phyloP scores from a whole-genome alignment of 345 rosid species.

The Moricandia moricandioides region DNA sequence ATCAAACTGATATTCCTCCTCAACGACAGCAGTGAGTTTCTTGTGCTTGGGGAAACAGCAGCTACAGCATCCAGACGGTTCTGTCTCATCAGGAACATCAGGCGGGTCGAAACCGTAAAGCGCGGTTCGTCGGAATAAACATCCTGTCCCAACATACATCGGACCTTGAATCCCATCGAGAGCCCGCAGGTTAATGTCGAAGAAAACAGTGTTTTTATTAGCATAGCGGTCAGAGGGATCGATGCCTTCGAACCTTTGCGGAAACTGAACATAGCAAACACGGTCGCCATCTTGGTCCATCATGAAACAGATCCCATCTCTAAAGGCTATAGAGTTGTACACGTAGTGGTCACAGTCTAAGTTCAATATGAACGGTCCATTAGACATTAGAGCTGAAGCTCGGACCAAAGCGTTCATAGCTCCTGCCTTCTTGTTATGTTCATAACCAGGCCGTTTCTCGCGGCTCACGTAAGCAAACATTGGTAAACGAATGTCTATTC shows the following conservation, averaged over 20 bases:
- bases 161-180: constrained; percentile 94
- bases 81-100: constrained; percentile 32
- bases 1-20: constrained; percentile 43
- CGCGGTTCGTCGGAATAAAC: constrained; percentile 79
- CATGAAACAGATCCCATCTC: constrained; percentile 92
- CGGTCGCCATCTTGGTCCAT: constrained; percentile 68
- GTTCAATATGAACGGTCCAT: constrained; percentile 82
- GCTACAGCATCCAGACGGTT: constrained; percentile 36
- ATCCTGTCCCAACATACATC: constrained; percentile 81
- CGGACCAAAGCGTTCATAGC: constrained; percentile 90
- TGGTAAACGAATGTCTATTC: constrained; percentile 74
- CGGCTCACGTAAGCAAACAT: constrained; percentile 80
- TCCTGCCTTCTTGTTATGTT: constrained; percentile 91
- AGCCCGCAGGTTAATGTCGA: constrained; percentile 73
- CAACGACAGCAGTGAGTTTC: constrained; percentile 35
- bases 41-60: constrained; percentile 48
- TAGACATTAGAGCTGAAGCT: constrained; percentile 81
- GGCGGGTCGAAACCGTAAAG: constrained; percentile 81
- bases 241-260: constrained; percentile 85
- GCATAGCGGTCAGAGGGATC: constrained; percentile 88
- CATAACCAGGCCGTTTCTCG: constrained; percentile 84
- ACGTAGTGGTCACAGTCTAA: constrained; percentile 86
- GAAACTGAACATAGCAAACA: constrained; percentile 73
- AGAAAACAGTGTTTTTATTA: constrained; percentile 81
- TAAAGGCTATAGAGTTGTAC: constrained; percentile 62